Conservation (phyloP, 768 basidiomycete species). For the Favolaschia claudopus region DNA sequence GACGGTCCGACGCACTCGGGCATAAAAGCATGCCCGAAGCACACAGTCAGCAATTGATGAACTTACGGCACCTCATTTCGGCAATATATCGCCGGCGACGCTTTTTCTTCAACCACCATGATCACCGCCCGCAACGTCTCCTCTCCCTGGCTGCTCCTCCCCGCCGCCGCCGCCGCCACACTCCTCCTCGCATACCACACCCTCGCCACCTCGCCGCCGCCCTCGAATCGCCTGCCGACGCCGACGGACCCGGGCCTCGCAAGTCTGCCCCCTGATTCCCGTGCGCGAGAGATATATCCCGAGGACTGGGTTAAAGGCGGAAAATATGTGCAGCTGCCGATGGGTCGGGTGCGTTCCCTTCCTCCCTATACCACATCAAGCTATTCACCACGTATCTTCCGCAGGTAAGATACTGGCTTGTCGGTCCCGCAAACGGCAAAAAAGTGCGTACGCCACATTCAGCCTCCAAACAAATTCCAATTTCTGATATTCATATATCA, state of each 20-base stretch:
- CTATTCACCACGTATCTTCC: background rate
- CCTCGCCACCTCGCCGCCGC: background rate
- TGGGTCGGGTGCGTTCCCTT: conserved; percentile 45
- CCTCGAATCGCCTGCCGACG: conserved; percentile 25
- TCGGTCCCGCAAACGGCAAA: conserved; percentile 54
- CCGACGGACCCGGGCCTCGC: conserved; percentile 50
- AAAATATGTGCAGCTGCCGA: conserved; percentile 52
- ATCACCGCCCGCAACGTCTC: no score
- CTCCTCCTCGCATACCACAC: no score
- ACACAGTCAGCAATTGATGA: no score
- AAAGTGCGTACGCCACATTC: conserved; percentile 45
- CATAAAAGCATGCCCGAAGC: no score
- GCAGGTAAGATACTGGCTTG: conserved; percentile 59
- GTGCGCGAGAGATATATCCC: conserved; percentile 53
- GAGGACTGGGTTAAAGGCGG: conserved; percentile 52
- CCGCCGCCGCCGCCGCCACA: no score
- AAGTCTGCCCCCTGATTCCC: conserved; percentile 42
- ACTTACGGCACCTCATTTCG: no score
- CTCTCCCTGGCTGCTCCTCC: no score
- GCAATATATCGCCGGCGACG: no score
- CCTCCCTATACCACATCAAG: no score
- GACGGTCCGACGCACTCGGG: no score
- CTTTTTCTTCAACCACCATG: no score
- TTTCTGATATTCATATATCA: background rate
- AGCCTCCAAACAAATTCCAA: background rate